A percentile compares a stretch with the other conserved stretches of the same genome.
These are phyloP conservation scores for Cajanus cajan DNA, from an alignment of 306 rosid genomes.

Conservation along the genomic window DNA sequence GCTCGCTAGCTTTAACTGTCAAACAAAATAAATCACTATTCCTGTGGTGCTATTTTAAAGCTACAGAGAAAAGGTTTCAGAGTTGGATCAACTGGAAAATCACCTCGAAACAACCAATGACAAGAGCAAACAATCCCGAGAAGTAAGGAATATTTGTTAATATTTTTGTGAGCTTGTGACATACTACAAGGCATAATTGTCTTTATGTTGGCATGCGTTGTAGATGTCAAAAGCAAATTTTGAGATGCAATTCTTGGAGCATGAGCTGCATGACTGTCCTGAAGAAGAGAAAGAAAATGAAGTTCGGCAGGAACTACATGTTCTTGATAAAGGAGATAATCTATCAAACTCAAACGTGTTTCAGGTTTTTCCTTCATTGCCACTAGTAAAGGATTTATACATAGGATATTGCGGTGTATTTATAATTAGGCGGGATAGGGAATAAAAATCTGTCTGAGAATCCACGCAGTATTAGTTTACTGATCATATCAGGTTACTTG, in stretches of 20 bases:
- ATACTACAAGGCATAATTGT: neutral
- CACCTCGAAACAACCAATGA: constrained; percentile 21
- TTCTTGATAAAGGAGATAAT: constrained; percentile 36
- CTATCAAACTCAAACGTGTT: constrained; percentile 31
- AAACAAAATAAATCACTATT: constrained; percentile 2
- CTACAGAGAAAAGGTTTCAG: constrained; percentile 42
- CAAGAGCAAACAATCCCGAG: constrained; percentile 35
- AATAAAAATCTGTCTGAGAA: neutral
- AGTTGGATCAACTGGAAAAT: constrained; percentile 33
- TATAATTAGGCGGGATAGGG: neutral
- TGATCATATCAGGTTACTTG: constrained; percentile 24
- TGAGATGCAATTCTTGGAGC: constrained; percentile 21
- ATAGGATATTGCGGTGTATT: constrained; percentile 11
- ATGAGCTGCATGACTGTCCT: constrained; percentile 20
- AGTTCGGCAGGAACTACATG: constrained; percentile 29
- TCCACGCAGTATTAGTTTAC: constrained; percentile 12
- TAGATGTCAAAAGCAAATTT: constrained; percentile 31
- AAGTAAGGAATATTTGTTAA: constrained; percentile 42
- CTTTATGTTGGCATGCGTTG: constrained; percentile 21
- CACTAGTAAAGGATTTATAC: neutral
- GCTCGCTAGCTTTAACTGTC: neutral
- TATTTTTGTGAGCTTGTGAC: constrained; percentile 17
- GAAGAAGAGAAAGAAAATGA: constrained; percentile 24
- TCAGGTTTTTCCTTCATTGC: constrained; percentile 43
- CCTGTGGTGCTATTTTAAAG: constrained; percentile 19